Evolutionary conservation across 768 basidiomycete species (phyloP).

Genomic region (Tricholoma sp.): DNA sequence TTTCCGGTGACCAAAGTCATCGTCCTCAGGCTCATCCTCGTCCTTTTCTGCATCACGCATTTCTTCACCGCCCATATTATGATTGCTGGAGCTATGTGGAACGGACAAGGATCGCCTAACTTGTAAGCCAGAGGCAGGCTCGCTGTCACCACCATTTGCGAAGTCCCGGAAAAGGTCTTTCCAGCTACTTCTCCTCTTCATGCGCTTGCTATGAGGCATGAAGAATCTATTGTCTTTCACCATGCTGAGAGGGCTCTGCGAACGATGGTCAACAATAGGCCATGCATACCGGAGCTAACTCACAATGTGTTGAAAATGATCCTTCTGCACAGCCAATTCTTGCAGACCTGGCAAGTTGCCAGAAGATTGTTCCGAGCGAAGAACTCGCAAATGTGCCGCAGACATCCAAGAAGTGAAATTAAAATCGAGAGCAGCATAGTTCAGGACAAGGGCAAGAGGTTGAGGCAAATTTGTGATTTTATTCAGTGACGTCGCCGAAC

Average conservation of each 20-base stretch:
- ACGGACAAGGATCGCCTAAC: constrained; percentile 18
- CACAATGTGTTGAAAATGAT: constrained; percentile 79
- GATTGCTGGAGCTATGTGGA: constrained; percentile 16
- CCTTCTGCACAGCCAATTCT: constrained; percentile 71
- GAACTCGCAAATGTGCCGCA: constrained; percentile 71
- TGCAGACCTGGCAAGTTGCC: constrained; percentile 70
- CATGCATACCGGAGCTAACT: constrained; percentile 9
- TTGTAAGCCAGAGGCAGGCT: constrained; percentile 12
- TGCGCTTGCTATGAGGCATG: constrained; percentile 34
- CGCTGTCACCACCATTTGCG: constrained; percentile 35
- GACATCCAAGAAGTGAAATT: constrained; percentile 99
- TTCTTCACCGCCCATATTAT: neutral
- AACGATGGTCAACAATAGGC: constrained; percentile 1
- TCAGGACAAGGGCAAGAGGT: constrained; percentile 81
- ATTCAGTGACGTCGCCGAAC: constrained; percentile 22
- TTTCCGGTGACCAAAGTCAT: constrained; percentile 40
- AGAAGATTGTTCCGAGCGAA: constrained; percentile 84
- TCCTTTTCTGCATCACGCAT: constrained; percentile 45
- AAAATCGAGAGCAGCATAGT: constrained; percentile 92
- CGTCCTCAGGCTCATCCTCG: constrained; percentile 36
- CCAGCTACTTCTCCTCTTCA: constrained; percentile 55
- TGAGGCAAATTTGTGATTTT: constrained; percentile 47
- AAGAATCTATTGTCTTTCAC: constrained; percentile 61
- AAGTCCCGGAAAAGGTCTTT: constrained; percentile 51
- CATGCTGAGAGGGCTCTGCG: constrained; percentile 83